phyloP scores from a whole-genome alignment of 306 rosid genomes.

The Sicyos baderoa region DNA sequence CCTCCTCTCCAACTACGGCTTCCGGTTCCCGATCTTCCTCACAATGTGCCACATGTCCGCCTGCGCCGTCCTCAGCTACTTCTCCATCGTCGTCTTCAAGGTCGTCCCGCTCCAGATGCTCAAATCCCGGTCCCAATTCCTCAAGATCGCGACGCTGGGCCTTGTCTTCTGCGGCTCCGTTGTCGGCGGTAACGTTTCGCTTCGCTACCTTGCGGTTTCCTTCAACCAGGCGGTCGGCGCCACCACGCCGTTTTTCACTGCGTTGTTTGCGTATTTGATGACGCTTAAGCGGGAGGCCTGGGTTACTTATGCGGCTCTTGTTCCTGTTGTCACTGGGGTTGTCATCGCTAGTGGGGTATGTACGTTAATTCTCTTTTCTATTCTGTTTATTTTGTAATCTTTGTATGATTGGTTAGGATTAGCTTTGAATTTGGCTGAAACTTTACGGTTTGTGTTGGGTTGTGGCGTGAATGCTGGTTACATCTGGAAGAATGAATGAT shows the following conservation, averaged over 20 bases:
- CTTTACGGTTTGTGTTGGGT: neutral
- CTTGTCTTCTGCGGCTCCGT: conserved; percentile 86
- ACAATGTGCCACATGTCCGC: conserved; percentile 99
- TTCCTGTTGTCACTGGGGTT: conserved; percentile 95
- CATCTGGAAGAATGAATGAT: conserved; percentile 12
- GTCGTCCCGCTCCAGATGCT: conserved; percentile 74
- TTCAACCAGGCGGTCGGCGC: conserved; percentile 98
- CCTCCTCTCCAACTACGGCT: conserved; percentile 77
- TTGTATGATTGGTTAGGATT: neutral
- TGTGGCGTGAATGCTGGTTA: neutral
- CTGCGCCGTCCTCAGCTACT: conserved; percentile 82
- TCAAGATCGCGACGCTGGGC: conserved; percentile 76
- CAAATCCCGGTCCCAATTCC: conserved; percentile 72
- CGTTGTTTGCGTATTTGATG: conserved; percentile 71
- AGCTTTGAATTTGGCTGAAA: neutral
- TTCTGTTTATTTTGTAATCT: conserved; percentile 5
- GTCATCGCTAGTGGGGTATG: conserved; percentile 99
- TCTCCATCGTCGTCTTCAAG: conserved; percentile 74
- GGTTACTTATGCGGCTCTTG: conserved; percentile 87
- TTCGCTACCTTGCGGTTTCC: conserved; percentile 82
- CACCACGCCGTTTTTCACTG: conserved; percentile 93
- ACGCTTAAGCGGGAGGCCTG: conserved; percentile 92
- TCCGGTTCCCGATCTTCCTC: conserved; percentile 90
- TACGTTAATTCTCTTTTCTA: neutral
- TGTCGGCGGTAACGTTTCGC: conserved; percentile 88